phyloP scores from a whole-genome alignment of 73 alveolate species.

The Tetrahymena malaccensis region DNA sequence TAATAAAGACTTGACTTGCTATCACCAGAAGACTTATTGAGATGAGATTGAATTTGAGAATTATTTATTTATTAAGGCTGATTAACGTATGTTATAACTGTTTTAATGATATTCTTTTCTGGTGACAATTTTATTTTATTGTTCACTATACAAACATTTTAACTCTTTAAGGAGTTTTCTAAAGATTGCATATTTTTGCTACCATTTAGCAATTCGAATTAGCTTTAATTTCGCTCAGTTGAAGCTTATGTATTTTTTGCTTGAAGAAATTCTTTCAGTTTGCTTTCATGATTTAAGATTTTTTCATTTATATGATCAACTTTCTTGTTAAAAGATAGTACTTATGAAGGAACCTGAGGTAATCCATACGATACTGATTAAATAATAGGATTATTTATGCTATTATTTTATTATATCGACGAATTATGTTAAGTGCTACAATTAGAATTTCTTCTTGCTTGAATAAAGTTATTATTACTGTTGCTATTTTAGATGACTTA shows the following conservation, averaged over 20 bases:
- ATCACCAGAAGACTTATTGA: neutral
- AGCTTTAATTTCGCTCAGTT: neutral
- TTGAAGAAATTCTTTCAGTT: neutral
- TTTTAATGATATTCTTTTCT: neutral
- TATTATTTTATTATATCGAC: neutral
- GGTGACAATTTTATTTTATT: neutral
- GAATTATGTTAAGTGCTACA: neutral
- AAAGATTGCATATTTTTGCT: neutral
- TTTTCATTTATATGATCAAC: neutral
- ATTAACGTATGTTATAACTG: neutral
- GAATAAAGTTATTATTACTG: neutral
- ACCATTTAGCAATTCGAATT: neutral
- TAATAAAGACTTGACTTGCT: neutral
- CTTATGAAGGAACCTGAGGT: neutral
- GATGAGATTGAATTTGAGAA: neutral
- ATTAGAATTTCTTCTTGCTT: neutral
- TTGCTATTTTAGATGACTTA: neutral
- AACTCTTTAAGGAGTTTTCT: neutral
- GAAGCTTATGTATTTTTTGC: neutral
- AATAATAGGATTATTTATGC: neutral
- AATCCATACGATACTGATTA: neutral
- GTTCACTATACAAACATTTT: neutral
- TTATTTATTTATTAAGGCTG: neutral
- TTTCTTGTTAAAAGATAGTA: neutral
- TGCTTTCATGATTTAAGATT: neutral